These are phyloP conservation scores for Skeletonema potamos DNA, from an alignment of 108 stramenopile genomes.

Conservation along the genomic window DNA sequence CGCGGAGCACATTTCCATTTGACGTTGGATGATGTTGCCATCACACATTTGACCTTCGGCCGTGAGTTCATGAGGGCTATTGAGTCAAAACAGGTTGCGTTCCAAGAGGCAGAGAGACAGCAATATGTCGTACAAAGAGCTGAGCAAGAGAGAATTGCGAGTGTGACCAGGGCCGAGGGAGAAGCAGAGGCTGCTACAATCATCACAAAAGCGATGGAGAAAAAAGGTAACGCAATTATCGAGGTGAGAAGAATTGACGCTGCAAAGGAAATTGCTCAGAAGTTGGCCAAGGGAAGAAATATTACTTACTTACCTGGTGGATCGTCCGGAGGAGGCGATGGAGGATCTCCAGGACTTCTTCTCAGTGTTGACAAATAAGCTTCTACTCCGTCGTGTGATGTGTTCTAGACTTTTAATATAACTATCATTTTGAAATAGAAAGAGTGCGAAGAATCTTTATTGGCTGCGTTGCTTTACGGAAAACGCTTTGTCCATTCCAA, in stretches of 20 bases:
- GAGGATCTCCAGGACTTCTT: constrained; percentile 45
- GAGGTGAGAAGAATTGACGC: constrained; percentile 99
- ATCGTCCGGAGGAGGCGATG: constrained; percentile 43
- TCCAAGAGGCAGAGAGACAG: constrained; percentile 99
- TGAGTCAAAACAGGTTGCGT: constrained; percentile 99
- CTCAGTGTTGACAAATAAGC: constrained; percentile 59
- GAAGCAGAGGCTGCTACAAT: constrained; percentile 97
- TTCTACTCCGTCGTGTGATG: background rate
- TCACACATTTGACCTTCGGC: constrained; percentile 98
- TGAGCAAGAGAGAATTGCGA: constrained; percentile 97
- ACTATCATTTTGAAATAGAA: background rate
- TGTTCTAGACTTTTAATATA: background rate
- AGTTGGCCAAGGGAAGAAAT: constrained; percentile 90
- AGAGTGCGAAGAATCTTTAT: background rate
- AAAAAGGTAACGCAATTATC: constrained; percentile 95
- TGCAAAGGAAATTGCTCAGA: constrained; percentile 98
- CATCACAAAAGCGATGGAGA: constrained; percentile 96
- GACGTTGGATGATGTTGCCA: constrained; percentile 98
- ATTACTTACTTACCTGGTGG: constrained; percentile 95
- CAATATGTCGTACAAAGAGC: constrained; percentile 95
- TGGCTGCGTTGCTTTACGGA: too few relatives aligned
- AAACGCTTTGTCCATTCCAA: too few relatives aligned
- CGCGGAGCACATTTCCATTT: constrained; percentile 95
- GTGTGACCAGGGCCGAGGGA: constrained; percentile 98
- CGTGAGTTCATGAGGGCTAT: constrained; percentile 98